phyloP scores from a whole-genome alignment of 257 asterid genomes.

The Scutellaria barbata region DNA sequence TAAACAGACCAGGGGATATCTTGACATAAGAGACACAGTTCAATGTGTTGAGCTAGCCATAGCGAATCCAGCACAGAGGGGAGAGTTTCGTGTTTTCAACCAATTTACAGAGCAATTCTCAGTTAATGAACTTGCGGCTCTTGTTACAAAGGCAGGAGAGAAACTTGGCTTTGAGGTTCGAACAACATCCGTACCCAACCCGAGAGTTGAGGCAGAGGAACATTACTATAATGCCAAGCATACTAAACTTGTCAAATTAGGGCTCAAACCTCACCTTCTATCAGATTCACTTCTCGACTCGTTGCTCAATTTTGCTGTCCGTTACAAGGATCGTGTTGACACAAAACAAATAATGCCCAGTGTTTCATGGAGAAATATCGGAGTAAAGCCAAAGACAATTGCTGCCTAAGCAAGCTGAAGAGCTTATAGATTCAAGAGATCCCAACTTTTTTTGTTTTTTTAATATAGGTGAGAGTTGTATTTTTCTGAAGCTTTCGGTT shows the following conservation, averaged over 20 bases:
- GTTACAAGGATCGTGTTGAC: slow-evolving; percentile 83
- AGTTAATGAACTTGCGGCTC: slow-evolving; percentile 87
- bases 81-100: slow-evolving; percentile 90
- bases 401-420: slow-evolving; percentile 47
- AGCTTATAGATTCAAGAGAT: background rate
- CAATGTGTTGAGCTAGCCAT: slow-evolving; percentile 95
- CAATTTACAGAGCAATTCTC: slow-evolving; percentile 97
- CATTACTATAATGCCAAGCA: slow-evolving; percentile 96
- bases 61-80: slow-evolving; percentile 88
- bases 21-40: slow-evolving; percentile 95
- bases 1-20: slow-evolving; percentile 89
- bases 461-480: slow-evolving; percentile 11
- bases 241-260: slow-evolving; percentile 83
- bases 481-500: slow-evolving; percentile 2
- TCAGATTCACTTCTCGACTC: slow-evolving; percentile 97
- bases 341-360: slow-evolving; percentile 90
- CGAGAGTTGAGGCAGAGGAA: slow-evolving; percentile 97
- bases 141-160: slow-evolving; percentile 81
- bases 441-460: background rate
- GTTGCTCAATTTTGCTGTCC: slow-evolving; percentile 72
- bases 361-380: slow-evolving; percentile 88
- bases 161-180: slow-evolving; percentile 85
- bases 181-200: slow-evolving; percentile 80
- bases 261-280: slow-evolving; percentile 87
- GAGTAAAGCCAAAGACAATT: slow-evolving; percentile 78